Evolutionary conservation across 495 filamentous ascomycete genomes (phyloP).

Genomic region (Tuber brumale): DNA sequence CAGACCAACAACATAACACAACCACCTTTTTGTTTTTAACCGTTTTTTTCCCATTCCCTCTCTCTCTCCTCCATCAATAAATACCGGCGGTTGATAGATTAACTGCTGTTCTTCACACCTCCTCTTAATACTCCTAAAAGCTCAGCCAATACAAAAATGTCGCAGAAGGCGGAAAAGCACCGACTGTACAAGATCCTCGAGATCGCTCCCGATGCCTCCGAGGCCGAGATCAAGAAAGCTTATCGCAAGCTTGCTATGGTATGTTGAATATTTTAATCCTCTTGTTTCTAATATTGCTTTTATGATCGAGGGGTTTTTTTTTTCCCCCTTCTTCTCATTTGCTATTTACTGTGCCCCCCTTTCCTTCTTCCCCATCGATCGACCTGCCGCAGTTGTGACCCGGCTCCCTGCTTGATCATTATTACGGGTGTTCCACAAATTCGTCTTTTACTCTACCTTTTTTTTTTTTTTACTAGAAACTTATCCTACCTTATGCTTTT

Average conservation of each 20-base stretch:
- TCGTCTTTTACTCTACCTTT: not conserved
- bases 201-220: constrained; percentile 59
- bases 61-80: constrained; percentile 12
- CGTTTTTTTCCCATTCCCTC: constrained; percentile 25
- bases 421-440: not conserved
- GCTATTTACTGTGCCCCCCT: not conserved
- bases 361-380: not conserved
- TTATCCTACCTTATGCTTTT: not conserved
- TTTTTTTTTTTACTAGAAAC: not conserved
- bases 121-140: constrained; percentile 4
- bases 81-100: constrained; percentile 13
- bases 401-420: not conserved
- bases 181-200: constrained; percentile 61
- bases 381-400: not conserved
- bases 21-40: not conserved
- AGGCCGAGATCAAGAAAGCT: constrained; percentile 76
- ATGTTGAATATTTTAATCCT: constrained; percentile 12
- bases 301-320: not conserved
- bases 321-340: not conserved
- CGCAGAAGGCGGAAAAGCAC: constrained; percentile 41
- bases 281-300: constrained; percentile 5
- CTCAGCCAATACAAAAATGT: constrained; percentile 27
- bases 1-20: not conserved
- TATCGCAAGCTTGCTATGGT: constrained; percentile 67
- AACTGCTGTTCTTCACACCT: constrained; percentile 11